A percentile compares a stretch with the other conserved stretches of the same genome.
phyloP scores from a whole-genome alignment of 1,139 yeast species.

The Yamadazyma diddensiae region DNA sequence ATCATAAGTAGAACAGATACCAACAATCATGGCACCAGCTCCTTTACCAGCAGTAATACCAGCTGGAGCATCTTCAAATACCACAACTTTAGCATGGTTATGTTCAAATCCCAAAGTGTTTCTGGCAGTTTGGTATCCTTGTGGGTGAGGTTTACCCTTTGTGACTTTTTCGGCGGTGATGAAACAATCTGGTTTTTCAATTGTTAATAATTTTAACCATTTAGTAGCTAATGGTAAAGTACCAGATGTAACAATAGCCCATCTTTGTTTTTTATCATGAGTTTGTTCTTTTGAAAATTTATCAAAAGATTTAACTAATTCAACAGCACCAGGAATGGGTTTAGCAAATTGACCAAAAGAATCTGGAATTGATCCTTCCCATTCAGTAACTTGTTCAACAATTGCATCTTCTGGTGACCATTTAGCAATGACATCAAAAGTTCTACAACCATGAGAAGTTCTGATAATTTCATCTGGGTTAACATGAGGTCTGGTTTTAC shows the following conservation, averaged over 20 bases:
- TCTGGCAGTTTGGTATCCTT: constrained; percentile 72
- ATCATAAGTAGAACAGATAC: constrained; percentile 78
- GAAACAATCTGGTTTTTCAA: constrained; percentile 65
- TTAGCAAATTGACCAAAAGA: constrained; percentile 68
- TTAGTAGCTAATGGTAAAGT: constrained; percentile 72
- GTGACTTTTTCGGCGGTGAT: constrained; percentile 77
- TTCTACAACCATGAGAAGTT: constrained; percentile 81
- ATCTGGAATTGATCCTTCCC: constrained; percentile 72
- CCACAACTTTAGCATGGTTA: constrained; percentile 52
- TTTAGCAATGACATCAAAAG: constrained; percentile 70
- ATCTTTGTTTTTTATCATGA: constrained; percentile 47
- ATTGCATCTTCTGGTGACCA: constrained; percentile 75
- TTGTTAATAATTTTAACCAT: constrained; percentile 69
- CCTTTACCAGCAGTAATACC: constrained; percentile 83
- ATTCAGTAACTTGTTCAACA: constrained; percentile 60
- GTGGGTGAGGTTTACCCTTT: constrained; percentile 81
- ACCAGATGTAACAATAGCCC: constrained; percentile 89
- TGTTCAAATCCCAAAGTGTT: constrained; percentile 52
- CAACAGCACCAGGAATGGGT: constrained; percentile 73
- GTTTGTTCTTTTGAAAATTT: constrained; percentile 37
- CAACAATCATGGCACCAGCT: constrained; percentile 80
- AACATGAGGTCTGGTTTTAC: constrained; percentile 65
- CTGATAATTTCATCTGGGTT: constrained; percentile 68
- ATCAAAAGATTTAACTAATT: constrained; percentile 56
- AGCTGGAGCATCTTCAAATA: constrained; percentile 87